These are phyloP conservation scores for Quercus mongolica DNA, from an alignment of 306 rosid species.

Conservation along the genomic window DNA sequence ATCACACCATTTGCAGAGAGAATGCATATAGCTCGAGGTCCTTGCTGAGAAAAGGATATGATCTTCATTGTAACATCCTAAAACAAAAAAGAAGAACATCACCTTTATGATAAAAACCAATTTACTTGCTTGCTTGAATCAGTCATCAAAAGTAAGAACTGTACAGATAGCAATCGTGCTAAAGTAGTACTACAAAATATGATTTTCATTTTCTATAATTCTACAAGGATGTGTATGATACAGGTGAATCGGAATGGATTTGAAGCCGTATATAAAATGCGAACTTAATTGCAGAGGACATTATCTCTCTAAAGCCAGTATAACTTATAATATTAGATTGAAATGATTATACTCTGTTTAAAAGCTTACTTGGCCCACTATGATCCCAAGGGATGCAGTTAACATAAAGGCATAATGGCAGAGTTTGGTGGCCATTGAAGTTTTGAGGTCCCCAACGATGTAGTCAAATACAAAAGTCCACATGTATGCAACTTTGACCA, in stretches of 20 bases:
- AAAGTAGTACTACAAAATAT: background rate
- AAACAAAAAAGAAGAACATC: conserved; percentile 20
- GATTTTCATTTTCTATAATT: background rate
- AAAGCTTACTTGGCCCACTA: background rate
- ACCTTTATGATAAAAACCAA: conserved; percentile 1
- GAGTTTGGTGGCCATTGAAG: background rate
- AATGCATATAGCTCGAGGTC: conserved; percentile 86
- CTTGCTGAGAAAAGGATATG: conserved; percentile 98
- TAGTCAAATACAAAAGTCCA: background rate
- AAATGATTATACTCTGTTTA: background rate
- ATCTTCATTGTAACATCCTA: conserved; percentile 96
- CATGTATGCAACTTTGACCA: background rate
- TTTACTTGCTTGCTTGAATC: background rate
- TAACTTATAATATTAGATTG: background rate
- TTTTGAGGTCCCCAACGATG: background rate
- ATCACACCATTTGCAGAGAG: conserved; percentile 92
- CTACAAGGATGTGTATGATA: background rate
- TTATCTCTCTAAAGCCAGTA: background rate
- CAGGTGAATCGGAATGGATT: background rate
- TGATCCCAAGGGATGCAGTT: background rate
- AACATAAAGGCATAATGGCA: background rate
- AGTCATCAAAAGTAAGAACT: conserved; percentile 5
- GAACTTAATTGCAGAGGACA: too few relatives aligned
- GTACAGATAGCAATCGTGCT: conserved; percentile 1
- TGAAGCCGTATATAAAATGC: background rate